These are phyloP conservation scores for Cyberlindnera maclurae DNA, from an alignment of 805 yeast genomes.

Conservation along the genomic window DNA sequence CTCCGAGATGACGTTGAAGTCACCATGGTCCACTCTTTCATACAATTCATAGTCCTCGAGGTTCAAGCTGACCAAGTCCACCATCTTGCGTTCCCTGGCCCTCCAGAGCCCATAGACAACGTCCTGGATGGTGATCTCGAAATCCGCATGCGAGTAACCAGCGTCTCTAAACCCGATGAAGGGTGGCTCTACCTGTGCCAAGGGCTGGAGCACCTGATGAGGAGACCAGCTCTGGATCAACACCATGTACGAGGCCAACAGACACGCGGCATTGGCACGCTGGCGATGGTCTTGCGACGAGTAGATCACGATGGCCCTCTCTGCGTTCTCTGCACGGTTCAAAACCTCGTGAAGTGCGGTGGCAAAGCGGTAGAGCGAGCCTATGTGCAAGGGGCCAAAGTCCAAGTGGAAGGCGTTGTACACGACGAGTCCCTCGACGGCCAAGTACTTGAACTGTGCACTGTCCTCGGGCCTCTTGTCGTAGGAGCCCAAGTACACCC, in stretches of 20 bases:
- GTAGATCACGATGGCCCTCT: slow-evolving; percentile 86
- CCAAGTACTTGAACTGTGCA: slow-evolving; percentile 70
- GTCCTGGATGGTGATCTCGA: slow-evolving; percentile 89
- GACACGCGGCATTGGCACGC: slow-evolving; percentile 90
- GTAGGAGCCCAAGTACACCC: slow-evolving; percentile 87
- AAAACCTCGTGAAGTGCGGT: slow-evolving; percentile 87
- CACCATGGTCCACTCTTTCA: slow-evolving; percentile 96
- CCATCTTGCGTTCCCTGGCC: slow-evolving; percentile 86
- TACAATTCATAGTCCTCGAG: slow-evolving; percentile 91
- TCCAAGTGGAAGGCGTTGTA: slow-evolving; percentile 95
- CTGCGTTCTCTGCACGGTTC: slow-evolving; percentile 76
- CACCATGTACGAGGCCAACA: slow-evolving; percentile 90
- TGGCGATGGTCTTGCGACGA: slow-evolving; percentile 75
- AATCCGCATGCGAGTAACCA: slow-evolving; percentile 93
- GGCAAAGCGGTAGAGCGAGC: slow-evolving; percentile 90
- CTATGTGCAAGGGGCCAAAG: slow-evolving; percentile 93
- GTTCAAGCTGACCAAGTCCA: slow-evolving; percentile 80
- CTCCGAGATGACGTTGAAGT: slow-evolving; percentile 83
- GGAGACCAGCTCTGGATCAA: slow-evolving; percentile 97
- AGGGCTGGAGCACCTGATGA: slow-evolving; percentile 92
- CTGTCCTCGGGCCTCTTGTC: slow-evolving; percentile 76
- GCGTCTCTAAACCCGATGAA: slow-evolving; percentile 95
- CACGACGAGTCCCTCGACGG: slow-evolving; percentile 87
- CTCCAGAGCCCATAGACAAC: slow-evolving; percentile 96
- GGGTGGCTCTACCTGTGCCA: slow-evolving; percentile 87